Percentiles rank a stretch among this genome's conserved stretches.
phyloP scores from a whole-genome alignment of 1,139 yeast species.

The Yamadazyma buinensis region DNA sequence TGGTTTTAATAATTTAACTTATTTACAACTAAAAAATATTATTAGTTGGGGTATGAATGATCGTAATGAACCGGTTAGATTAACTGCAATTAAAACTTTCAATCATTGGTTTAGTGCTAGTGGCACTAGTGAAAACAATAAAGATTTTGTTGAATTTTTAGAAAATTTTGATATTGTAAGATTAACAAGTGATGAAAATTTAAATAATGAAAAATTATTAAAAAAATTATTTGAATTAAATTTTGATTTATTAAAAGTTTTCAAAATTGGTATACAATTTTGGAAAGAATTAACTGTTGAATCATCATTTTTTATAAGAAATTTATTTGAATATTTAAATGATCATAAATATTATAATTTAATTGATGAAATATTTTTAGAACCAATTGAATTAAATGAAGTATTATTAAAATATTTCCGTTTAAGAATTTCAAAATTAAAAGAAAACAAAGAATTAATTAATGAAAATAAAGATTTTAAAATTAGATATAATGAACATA shows the following conservation, averaged over 20 bases:
- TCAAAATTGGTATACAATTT: conserved; percentile 55
- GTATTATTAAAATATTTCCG: conserved; percentile 51
- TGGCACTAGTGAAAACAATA: conserved; percentile 55
- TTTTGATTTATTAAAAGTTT: conserved; percentile 55
- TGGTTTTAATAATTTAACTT: conserved; percentile 55
- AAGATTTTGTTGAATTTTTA: conserved; percentile 68
- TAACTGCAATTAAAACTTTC: conserved; percentile 71
- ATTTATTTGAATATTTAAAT: conserved; percentile 62
- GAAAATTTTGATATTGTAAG: conserved; percentile 67
- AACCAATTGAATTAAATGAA: conserved; percentile 67
- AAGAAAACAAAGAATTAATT: conserved; percentile 26
- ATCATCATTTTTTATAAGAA: conserved; percentile 66
- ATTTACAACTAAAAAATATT: conserved; percentile 60
- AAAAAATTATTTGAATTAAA: conserved; percentile 57
- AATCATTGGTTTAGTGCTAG: conserved; percentile 71
- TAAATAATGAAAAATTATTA: conserved; percentile 66
- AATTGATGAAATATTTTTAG: conserved; percentile 76
- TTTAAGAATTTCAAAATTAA: conserved; percentile 35
- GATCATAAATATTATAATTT: conserved; percentile 50
- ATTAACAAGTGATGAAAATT: conserved; percentile 26
- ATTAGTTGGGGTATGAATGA: conserved; percentile 85
- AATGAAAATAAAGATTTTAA: conserved; percentile 13
- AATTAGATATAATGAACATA: conserved; percentile 5
- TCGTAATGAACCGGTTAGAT: conserved; percentile 69
- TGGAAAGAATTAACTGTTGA: conserved; percentile 78